Conservation (phyloP, 805 yeast genomes). For the Candida coquimbonensis region DNA sequence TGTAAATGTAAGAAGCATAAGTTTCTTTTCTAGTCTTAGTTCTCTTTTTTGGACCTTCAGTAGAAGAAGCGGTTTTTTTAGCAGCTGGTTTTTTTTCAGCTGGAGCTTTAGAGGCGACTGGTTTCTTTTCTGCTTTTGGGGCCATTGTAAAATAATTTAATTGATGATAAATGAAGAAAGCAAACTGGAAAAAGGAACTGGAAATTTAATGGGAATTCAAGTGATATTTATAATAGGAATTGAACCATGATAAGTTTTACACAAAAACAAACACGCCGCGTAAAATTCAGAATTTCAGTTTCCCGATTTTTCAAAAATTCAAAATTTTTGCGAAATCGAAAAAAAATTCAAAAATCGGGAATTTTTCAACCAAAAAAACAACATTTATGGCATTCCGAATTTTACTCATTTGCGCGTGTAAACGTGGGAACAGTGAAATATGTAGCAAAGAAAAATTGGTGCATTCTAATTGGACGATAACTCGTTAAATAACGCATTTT, state of each 20-base stretch:
- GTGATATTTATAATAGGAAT: conserved; percentile 2
- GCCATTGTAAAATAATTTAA: conserved; percentile 43
- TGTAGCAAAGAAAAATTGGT: neutral
- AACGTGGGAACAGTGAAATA: conserved; percentile 4
- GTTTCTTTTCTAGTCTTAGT: conserved; percentile 96
- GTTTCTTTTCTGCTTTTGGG: conserved; percentile 55
- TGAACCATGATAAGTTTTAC: conserved; percentile 1
- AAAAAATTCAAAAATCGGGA: neutral
- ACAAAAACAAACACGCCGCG: neutral
- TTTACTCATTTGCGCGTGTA: conserved; percentile 8
- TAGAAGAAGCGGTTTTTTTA: conserved; percentile 69
- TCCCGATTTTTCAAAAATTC: neutral
- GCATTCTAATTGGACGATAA: conserved; percentile 7
- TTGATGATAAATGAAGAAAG: neutral
- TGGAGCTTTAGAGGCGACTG: conserved; percentile 90
- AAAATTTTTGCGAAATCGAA: neutral
- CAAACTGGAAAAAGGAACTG: neutral
- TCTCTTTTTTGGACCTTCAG: conserved; percentile 85
- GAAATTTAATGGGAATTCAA: neutral
- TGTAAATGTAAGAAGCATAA: conserved; percentile 96
- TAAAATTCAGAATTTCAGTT: conserved; percentile 1
- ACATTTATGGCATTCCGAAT: conserved; percentile 5
- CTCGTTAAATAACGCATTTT: conserved; percentile 10
- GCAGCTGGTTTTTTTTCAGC: conserved; percentile 95
- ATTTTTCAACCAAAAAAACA: conserved; percentile 2